Evolutionary conservation across 352 stramenopile genomes (phyloP), one percentile per base, ranked within the genome.

Genomic region (Phytophthora fragariae): DNA sequence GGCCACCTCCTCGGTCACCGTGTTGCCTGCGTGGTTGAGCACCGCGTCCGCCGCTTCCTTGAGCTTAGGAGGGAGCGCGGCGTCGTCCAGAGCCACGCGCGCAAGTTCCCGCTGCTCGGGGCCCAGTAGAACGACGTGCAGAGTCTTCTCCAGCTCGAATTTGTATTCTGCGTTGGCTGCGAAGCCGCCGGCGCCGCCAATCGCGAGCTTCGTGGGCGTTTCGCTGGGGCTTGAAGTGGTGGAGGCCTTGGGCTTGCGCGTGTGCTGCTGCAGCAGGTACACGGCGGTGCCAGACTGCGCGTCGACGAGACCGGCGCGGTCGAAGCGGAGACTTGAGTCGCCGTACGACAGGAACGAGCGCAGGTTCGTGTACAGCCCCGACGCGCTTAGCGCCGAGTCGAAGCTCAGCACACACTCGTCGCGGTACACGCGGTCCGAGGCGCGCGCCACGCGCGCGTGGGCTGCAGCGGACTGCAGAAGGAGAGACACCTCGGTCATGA

Each of bases 361-460:
- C 57, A 99, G 83, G 73, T 99, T 99, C 50, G 98, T 98, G 70
- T 93, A 97, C 46, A 96, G 63, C 44, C 90, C 90, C 2, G 77
- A 71, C 10, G 79, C 63, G 2, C 84, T 89, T 21, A 94, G 81
- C 47, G 88, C 55, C 52, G 91, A 97, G 76, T 99, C 93, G 77
- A 99, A 99, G 17, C 92, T 99, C 72, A 98, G 99, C 50, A 97
- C 92, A 83, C 97, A 99, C 82, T 99, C 98, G 53, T 99, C 97
- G 62, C 99, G 98, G 75, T 96, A 98, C 47, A 99, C 98, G 62
- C 85, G 83, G 63, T 92, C 85, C 7, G 79, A 80, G 31, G 79
- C 80, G 29, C 77, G 77, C 39, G 89, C 83, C 8, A 93, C 60
- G 62, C 83, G 80, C 49, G 88, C 84, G 46, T 65, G 75, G 19